Evolutionary conservation across 805 yeast species (phyloP).

Genomic region (Barnettozyma populi): DNA sequence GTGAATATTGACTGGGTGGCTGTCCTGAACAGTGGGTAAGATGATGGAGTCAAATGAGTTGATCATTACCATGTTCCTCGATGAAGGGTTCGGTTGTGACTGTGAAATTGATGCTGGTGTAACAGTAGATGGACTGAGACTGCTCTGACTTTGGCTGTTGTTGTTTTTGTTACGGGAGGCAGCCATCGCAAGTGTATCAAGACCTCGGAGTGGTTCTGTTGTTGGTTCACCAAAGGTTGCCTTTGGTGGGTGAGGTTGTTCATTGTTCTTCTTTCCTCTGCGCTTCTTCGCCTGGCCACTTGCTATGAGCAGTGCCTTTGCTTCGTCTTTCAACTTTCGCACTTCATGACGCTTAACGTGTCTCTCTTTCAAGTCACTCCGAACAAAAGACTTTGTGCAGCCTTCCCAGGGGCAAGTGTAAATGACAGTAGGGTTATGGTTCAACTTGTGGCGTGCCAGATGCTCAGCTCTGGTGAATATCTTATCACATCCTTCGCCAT

Average conservation of each 20-base stretch:
- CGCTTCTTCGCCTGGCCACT: conserved; percentile 10
- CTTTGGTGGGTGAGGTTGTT: not conserved
- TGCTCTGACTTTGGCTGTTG: not conserved
- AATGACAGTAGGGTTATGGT: conserved; percentile 52
- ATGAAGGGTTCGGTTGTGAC: not conserved
- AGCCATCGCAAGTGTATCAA: not conserved
- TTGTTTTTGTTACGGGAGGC: not conserved
- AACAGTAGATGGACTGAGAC: not conserved
- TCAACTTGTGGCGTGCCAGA: conserved; percentile 56
- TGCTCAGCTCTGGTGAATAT: conserved; percentile 59
- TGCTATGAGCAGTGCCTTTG: conserved; percentile 16
- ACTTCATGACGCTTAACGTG: conserved; percentile 39
- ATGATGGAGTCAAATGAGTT: conserved; percentile 25
- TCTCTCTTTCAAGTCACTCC: conserved; percentile 49
- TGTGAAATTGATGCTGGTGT: not conserved
- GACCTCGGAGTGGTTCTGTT: not conserved
- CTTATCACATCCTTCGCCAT: conserved; percentile 46
- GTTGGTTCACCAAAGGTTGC: not conserved
- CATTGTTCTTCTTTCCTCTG: conserved; percentile 11
- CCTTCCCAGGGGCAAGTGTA: conserved; percentile 44
- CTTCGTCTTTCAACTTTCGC: conserved; percentile 25
- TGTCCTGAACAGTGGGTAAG: conserved; percentile 23
- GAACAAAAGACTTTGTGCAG: conserved; percentile 58
- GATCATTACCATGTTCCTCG: conserved; percentile 16
- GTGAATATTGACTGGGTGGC: conserved; percentile 19